Evolutionary conservation across 1,284 basidiomycete species (phyloP).

Genomic region (Cerrena zonata): DNA sequence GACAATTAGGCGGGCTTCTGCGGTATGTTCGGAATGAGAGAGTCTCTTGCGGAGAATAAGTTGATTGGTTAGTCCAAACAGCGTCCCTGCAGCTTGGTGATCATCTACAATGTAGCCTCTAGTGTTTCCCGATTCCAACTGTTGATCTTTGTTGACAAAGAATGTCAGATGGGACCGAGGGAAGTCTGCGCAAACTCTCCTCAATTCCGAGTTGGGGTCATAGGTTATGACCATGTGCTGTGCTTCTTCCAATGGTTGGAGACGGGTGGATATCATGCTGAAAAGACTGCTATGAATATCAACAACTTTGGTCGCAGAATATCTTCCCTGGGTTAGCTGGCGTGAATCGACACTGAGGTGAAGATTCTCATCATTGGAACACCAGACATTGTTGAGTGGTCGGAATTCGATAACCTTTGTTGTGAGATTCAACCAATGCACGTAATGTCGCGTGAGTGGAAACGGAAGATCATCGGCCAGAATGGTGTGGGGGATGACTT

Average conservation of each 20-base stretch:
- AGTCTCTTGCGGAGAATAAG: slow-evolving; percentile 34
- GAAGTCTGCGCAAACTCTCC: slow-evolving; percentile 14
- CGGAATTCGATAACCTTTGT: neutral
- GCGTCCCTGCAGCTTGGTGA: slow-evolving; percentile 31
- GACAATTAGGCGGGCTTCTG: too few species aligned
- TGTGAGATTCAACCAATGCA: neutral
- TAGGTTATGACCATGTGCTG: neutral
- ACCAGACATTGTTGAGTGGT: neutral
- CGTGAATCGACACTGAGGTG: neutral
- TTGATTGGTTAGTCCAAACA: slow-evolving; percentile 35
- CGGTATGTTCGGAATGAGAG: too few species aligned
- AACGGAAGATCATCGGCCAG: neutral
- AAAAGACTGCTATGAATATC: neutral
- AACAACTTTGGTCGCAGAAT: neutral
- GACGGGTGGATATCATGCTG: neutral
- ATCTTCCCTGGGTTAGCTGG: neutral
- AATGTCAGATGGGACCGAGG: slow-evolving; percentile 36
- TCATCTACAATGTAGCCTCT: slow-evolving; percentile 31
- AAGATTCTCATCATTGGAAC: neutral
- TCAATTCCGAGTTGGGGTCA: neutral
- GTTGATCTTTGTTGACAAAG: slow-evolving; percentile 20
- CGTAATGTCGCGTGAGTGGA: neutral
- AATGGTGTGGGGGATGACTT: neutral
- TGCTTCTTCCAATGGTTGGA: neutral
- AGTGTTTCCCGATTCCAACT: slow-evolving; percentile 32